Evolutionary conservation across 306 rosid species (phyloP), one percentile per base, ranked within the genome.

Genomic region (Boehmeria nivea): DNA sequence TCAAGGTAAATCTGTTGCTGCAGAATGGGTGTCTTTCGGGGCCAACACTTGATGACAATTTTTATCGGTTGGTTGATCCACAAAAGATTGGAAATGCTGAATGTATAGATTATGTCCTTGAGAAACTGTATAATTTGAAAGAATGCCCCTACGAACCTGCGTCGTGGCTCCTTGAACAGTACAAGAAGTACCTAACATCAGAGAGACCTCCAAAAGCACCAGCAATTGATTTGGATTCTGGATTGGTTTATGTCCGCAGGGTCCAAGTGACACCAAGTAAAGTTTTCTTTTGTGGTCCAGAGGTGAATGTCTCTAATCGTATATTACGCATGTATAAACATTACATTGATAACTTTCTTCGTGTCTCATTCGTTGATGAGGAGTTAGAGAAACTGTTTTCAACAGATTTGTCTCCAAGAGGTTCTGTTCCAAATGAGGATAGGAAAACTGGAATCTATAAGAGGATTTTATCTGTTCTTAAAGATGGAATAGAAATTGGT

Each of bases 301-400:
- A 89, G 71, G 56, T 83, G 4, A 89, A 86, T 65, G 82, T 86
- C 57, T 89, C 97, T 16, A 89, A 89, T 71, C 97, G 97, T 51
- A 84, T 89, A 10, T 63, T 86, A 18, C 97, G 94, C 27, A 17
- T 72, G 0, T 83, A 71, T 48, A 46, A 19, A 31, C 24, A 45
- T 26, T 24, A 77, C 27, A 56, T 76, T 3, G 78, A 86, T 57
- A 75, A 89, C 74, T 89, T 89, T 40, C 65, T 89, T 24, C 88
- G 94, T 39, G 86, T 86, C 60, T 86, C 97, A n/a, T 89, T 89
- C 71, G 84, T 86, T 15, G 95, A 86, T 13, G 95, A 89, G 82
- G 97, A 89, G 68, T 63, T 83, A 59, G 83, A 69, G 8, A 83
- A 73, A 31, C 12, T 83, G 61, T 81, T 43, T 68, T 71, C 95